Base-by-base conservation (phyloP, 768 basidiomycete genomes). In the Leccinellum albellum region DNA sequence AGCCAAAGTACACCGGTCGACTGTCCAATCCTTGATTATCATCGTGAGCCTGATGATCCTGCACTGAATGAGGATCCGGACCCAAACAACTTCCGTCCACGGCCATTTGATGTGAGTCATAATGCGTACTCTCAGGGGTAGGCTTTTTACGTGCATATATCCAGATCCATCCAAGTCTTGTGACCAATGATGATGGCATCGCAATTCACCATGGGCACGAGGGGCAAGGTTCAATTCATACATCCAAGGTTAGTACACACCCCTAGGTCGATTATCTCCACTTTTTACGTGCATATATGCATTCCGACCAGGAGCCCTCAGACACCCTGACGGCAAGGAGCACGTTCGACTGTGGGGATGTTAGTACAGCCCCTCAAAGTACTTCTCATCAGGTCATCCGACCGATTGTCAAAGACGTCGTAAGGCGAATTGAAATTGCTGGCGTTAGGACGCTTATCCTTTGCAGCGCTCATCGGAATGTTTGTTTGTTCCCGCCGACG, bases 281-380 rank as follows among this genome's bases (percentile, higher is more conserved):
- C 54, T 44, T 8, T 52, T 64, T 42, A 53, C 45, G 46, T 56
- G 68, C 68, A 70, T 68, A 62, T 62, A 69, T 61, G 28, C 62
- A 57, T 58, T 31, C 37, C 13, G 29, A 48, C 20, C 40, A 56
- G 20, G 50, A 54, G 20, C 23, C 15, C 44, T 45, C 51, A 14
- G 50, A 56, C 45, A 54, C 29, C 13, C 55, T 47, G 40, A 37
- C 23, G 17, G 42, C 37, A 26, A 9, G 26, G 47, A 35, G 21
- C 13, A 7, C 0, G 13, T 52, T 32, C 31, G 21, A 50, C 49
- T 32, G 40, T 9, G 29, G 50, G 37, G 23, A 28, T 20, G 10
- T 3, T 6, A 33, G 28, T 35, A 13, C 35, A 17, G 4, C 1
- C 42, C 24, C 21, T 46, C 42, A 44, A 31, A 31, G 28, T 46